A percentile compares a stretch with the other conserved stretches of the same genome.
Evolutionary conservation across 1,139 yeast species (phyloP).

Genomic region (Zygosaccharomyces pseudobailii): DNA sequence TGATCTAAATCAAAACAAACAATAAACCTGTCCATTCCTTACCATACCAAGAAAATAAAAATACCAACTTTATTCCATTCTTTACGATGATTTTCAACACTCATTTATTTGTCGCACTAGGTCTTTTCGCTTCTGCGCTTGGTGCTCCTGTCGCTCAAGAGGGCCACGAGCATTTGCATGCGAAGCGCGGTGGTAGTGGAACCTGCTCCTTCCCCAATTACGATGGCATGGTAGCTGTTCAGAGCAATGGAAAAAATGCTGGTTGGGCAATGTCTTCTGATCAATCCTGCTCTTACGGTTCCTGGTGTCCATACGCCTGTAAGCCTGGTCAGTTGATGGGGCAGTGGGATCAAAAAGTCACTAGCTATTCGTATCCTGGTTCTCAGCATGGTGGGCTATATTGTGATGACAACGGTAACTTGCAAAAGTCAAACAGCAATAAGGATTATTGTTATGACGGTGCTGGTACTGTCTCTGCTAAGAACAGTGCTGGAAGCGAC

Average conservation of each 20-base stretch:
- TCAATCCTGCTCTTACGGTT: slow-evolving; percentile 65
- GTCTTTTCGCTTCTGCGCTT: slow-evolving; percentile 7
- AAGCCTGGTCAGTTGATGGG: slow-evolving; percentile 78
- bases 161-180: slow-evolving; percentile 12
- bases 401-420: slow-evolving; percentile 66
- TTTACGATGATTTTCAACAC: slow-evolving; percentile 8
- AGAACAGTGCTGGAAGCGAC: slow-evolving; percentile 47
- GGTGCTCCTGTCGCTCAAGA: slow-evolving; percentile 11
- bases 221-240: slow-evolving; percentile 64
- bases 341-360: slow-evolving; percentile 66
- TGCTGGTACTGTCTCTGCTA: slow-evolving; percentile 61
- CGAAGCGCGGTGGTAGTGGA: slow-evolving; percentile 35
- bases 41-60: not conserved
- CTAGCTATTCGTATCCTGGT: slow-evolving; percentile 57
- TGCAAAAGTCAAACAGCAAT: slow-evolving; percentile 57
- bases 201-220: slow-evolving; percentile 66
- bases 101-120: slow-evolving; percentile 8
- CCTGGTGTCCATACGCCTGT: slow-evolving; percentile 85
- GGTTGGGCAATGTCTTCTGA: slow-evolving; percentile 91
- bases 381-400: slow-evolving; percentile 78
- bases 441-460: slow-evolving; percentile 71
- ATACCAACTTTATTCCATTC: slow-evolving; percentile 4
- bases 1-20: not conserved
- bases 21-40: not conserved
- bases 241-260: slow-evolving; percentile 52